Evolutionary conservation across 495 filamentous ascomycete species (phyloP).

Genomic region (Rhizodiscina lignyota): DNA sequence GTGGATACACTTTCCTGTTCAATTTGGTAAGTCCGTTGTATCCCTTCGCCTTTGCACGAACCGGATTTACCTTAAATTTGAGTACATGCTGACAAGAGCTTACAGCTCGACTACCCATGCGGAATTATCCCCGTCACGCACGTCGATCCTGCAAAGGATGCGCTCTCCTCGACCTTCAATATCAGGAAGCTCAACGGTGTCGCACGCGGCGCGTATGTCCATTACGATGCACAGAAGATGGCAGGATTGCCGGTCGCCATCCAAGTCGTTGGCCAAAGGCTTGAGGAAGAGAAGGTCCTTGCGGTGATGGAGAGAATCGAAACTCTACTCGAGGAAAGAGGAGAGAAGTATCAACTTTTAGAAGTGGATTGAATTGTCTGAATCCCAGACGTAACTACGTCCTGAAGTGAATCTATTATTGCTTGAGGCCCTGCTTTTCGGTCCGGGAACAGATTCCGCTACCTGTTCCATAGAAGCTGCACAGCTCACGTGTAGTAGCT

Average conservation of each 20-base stretch:
- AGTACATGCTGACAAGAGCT: conserved; percentile 1
- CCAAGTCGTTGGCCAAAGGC: conserved; percentile 67
- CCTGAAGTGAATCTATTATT: too few relatives aligned
- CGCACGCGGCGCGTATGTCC: conserved; percentile 67
- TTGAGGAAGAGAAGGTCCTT: conserved; percentile 88
- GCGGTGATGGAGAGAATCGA: conserved; percentile 69
- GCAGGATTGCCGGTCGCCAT: conserved; percentile 74
- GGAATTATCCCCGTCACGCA: conserved; percentile 80
- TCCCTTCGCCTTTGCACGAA: too few relatives aligned
- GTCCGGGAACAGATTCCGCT: too few relatives aligned
- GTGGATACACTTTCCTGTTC: conserved; percentile 92
- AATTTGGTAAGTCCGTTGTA: conserved; percentile 43
- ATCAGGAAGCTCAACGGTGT: conserved; percentile 57
- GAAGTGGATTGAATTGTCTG: conserved; percentile 38
- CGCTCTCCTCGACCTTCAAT: conserved; percentile 38
- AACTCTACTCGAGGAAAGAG: conserved; percentile 46
- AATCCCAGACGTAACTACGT: too few relatives aligned
- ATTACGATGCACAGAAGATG: conserved; percentile 75
- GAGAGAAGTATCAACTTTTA: conserved; percentile 45
- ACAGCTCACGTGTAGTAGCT: too few relatives aligned
- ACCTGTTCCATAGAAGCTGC: too few relatives aligned
- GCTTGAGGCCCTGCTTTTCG: too few relatives aligned
- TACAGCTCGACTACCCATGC: conserved; percentile 63
- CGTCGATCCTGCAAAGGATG: conserved; percentile 55
- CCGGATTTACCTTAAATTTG: background rate